These are phyloP conservation scores for Eucalyptus marginata DNA, from an alignment of 345 rosid species.

Conservation along the genomic window DNA sequence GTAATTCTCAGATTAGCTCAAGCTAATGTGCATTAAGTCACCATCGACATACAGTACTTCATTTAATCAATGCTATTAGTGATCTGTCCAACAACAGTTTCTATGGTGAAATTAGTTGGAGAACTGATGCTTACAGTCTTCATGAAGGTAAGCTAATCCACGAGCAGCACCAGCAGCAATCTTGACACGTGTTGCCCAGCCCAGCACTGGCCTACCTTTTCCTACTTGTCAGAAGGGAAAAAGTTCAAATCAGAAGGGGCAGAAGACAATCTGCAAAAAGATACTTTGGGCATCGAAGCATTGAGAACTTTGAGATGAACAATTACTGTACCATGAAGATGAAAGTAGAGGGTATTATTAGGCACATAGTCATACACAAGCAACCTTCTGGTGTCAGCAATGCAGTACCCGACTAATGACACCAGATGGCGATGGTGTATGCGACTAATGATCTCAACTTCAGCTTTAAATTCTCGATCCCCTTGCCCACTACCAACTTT, in stretches of 20 bases:
- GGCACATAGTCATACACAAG: conserved; percentile 84
- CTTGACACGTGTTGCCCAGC: conserved; percentile 73
- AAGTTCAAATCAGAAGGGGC: neutral
- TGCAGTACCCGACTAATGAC: conserved; percentile 91
- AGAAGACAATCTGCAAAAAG: neutral
- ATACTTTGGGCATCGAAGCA: neutral
- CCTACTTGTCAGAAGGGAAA: conserved; percentile 13
- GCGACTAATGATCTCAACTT: conserved; percentile 89
- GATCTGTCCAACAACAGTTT: too few relatives aligned
- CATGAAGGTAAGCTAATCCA: conserved; percentile 95
- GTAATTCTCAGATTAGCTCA: neutral
- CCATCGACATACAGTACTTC: neutral
- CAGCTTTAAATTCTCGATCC: conserved; percentile 88
- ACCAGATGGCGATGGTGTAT: conserved; percentile 94
- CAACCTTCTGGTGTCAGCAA: conserved; percentile 62
- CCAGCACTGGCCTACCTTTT: conserved; percentile 43
- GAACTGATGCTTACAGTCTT: conserved; percentile 59
- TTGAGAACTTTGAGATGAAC: neutral
- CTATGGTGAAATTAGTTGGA: neutral
- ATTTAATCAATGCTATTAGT: too few relatives aligned
- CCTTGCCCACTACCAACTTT: conserved; percentile 86
- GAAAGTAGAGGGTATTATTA: conserved; percentile 80
- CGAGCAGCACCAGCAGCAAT: conserved; percentile 95
- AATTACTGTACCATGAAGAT: conserved; percentile 69
- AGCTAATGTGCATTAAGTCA: neutral